Base-by-base conservation (phyloP, 768 basidiomycete genomes). In the Gloeopeniophorella convolvens region DNA sequence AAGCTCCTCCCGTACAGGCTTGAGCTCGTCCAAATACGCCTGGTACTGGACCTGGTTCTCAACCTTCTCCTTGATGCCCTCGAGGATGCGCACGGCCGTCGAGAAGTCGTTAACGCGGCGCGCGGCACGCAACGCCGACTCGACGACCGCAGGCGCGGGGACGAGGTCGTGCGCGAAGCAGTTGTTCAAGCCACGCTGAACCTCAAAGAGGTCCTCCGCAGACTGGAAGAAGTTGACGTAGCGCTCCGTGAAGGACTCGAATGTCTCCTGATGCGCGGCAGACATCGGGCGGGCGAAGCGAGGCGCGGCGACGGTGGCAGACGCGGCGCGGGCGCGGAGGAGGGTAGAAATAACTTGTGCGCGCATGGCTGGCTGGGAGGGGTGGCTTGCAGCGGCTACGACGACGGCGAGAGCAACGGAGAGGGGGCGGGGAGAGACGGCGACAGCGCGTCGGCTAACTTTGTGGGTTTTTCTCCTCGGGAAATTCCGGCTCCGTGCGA, bases 131-230 rank as follows among this genome's bases (percentile, higher is more conserved):
- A 94, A 72, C 23, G 91, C 91, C 56, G 89, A 87, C 71, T 93
- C 90, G 47, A 94, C 71, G 60, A 95, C 89, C 47, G 74, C 66
- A 23, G 89, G 79, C 1, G 89, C 79, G 4, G 92, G 92, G 12
- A 96, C 93, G 56, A 96, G 80, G 69, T 99, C 96, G 68, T 98
- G 95, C 2, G 96, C 90, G 67, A 99, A 99, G 74, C 94, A 97
- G 78, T 99, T 99, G 78, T 99, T 98, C 62, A 99, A 75, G 32
- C 96, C 96, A 43, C 96, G 89, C 72, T 99, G 95, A 57, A 99
- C 87, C 75, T 99, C 96, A 65, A 99, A 99, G 50, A 97, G 79
- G 72, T 99, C 96, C 64, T 92, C 83, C 42, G 91, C 92, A 48
- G 80, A 77, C 64, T 88, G 71, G 79, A 99, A 99, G 72, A 99